Percentiles rank a stretch among this genome's conserved stretches.
Conservation (phyloP, 208 protist species). For the Trypanosomatidae sp. region DNA sequence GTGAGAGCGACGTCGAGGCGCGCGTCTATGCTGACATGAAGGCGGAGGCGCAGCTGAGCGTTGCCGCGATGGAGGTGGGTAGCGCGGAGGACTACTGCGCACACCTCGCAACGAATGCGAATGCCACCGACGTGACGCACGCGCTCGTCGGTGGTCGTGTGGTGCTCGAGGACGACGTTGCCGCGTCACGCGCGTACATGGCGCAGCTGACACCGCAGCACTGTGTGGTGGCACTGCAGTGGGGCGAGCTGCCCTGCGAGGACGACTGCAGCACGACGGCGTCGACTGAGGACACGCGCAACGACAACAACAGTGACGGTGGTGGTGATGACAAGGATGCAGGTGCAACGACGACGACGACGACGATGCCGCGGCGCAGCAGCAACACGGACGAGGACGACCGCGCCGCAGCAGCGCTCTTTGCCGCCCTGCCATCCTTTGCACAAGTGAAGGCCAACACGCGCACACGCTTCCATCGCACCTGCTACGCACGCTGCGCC, state of each 20-base stretch:
- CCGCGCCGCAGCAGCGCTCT: conserved; percentile 8
- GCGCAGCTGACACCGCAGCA: conserved; percentile 43
- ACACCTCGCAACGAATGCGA: conserved; percentile 18
- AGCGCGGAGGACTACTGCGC: conserved; percentile 21
- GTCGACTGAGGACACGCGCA: too few relatives aligned
- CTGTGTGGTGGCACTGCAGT: conserved; percentile 24
- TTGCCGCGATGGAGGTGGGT: conserved; percentile 34
- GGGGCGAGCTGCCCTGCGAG: conserved; percentile 34
- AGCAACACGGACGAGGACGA: neutral
- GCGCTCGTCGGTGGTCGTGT: conserved; percentile 22
- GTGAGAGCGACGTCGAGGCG: conserved; percentile 23
- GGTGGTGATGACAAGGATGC: neutral
- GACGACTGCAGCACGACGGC: neutral
- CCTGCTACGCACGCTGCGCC: conserved; percentile 4
- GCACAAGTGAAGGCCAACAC: conserved; percentile 15
- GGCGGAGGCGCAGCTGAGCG: conserved; percentile 25
- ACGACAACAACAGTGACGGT: neutral
- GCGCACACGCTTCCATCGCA: conserved; percentile 25
- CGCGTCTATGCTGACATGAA: conserved; percentile 48
- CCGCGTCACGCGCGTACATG: conserved; percentile 16
- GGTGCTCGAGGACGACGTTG: conserved; percentile 40
- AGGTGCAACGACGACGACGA: neutral
- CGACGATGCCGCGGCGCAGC: neutral
- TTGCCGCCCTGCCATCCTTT: conserved; percentile 36
- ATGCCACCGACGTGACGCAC: conserved; percentile 25